Conservation (phyloP, 495 filamentous ascomycete genomes). For the Penicillium riverlandense region DNA sequence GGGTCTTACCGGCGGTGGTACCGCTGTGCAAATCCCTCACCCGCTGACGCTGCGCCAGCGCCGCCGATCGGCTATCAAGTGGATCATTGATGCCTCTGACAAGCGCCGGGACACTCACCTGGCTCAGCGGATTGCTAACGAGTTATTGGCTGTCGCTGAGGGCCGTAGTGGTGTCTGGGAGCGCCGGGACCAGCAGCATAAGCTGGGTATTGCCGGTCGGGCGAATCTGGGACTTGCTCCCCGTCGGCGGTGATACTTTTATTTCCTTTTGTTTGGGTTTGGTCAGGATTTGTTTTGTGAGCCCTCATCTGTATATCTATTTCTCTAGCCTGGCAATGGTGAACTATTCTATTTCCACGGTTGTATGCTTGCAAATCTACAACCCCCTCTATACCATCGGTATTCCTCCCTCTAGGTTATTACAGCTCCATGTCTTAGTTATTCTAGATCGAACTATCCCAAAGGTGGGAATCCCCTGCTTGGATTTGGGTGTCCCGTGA, state of each 20-base stretch:
- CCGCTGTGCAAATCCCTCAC: slow-evolving; percentile 71
- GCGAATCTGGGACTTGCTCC: slow-evolving; percentile 52
- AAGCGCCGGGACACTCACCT: slow-evolving; percentile 63
- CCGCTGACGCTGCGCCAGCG: slow-evolving; percentile 70
- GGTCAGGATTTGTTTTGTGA: slow-evolving; percentile 1
- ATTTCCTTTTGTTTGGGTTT: slow-evolving; percentile 5
- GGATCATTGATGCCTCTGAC: slow-evolving; percentile 77
- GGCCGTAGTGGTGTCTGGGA: slow-evolving; percentile 82
- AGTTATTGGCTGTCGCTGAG: slow-evolving; percentile 82
- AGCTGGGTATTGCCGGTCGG: slow-evolving; percentile 61
- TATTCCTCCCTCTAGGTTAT: too few species aligned
- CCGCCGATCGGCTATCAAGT: slow-evolving; percentile 67
- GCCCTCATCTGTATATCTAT: slow-evolving; percentile 7
- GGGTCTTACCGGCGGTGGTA: slow-evolving; percentile 80
- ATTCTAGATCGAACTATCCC: too few species aligned
- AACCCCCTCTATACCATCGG: too few species aligned
- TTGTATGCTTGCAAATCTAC: too few species aligned
- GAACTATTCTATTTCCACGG: background rate
- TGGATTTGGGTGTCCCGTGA: slow-evolving; percentile 5
- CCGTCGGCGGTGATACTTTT: slow-evolving; percentile 13
- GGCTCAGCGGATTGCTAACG: slow-evolving; percentile 74
- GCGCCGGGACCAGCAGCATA: slow-evolving; percentile 61
- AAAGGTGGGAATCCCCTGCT: background rate
- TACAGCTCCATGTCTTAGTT: too few species aligned
- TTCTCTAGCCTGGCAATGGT: background rate